Evolutionary conservation across 2,329 filamentous ascomycete species (phyloP).

Genomic region (Ilyonectria sp.): DNA sequence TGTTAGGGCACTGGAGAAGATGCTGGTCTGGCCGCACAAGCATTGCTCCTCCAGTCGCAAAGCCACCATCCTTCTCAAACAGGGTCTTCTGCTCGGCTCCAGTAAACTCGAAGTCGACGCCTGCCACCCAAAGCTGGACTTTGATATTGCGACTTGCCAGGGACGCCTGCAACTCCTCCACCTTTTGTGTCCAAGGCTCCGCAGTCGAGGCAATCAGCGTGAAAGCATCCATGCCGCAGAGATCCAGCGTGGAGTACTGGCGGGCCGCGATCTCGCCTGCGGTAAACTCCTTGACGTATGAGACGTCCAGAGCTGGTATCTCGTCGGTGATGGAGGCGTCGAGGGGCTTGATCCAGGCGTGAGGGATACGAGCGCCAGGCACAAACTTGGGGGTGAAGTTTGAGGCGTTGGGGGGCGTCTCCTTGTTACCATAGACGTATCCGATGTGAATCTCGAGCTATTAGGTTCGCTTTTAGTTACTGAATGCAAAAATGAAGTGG

Average conservation of each 20-base stretch:
- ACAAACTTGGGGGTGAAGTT: slow-evolving; percentile 54
- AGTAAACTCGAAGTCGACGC: slow-evolving; percentile 18
- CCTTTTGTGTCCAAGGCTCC: slow-evolving; percentile 9
- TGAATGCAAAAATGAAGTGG: background rate
- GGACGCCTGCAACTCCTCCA: background rate
- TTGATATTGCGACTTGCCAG: background rate
- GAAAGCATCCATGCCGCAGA: slow-evolving; percentile 12
- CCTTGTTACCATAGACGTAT: slow-evolving; percentile 56
- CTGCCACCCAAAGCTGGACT: slow-evolving; percentile 6
- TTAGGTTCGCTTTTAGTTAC: background rate
- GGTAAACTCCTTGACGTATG: slow-evolving; percentile 15
- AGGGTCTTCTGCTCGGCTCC: background rate
- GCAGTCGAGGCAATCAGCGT: background rate
- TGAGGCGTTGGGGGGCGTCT: slow-evolving; percentile 55
- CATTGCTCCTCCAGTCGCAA: slow-evolving; percentile 46
- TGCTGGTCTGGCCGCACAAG: slow-evolving; percentile 59
- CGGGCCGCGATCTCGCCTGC: background rate
- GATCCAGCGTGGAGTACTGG: slow-evolving; percentile 24
- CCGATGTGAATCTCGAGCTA: slow-evolving; percentile 59
- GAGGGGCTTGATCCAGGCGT: slow-evolving; percentile 55
- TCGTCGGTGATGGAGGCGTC: background rate
- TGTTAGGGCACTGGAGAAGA: slow-evolving; percentile 42
- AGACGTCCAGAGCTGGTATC: slow-evolving; percentile 9
- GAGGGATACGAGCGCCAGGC: slow-evolving; percentile 57
- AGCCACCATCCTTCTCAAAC: slow-evolving; percentile 42